Conservation (phyloP, 2,329 filamentous ascomycete genomes). For the Phoma sp. region DNA sequence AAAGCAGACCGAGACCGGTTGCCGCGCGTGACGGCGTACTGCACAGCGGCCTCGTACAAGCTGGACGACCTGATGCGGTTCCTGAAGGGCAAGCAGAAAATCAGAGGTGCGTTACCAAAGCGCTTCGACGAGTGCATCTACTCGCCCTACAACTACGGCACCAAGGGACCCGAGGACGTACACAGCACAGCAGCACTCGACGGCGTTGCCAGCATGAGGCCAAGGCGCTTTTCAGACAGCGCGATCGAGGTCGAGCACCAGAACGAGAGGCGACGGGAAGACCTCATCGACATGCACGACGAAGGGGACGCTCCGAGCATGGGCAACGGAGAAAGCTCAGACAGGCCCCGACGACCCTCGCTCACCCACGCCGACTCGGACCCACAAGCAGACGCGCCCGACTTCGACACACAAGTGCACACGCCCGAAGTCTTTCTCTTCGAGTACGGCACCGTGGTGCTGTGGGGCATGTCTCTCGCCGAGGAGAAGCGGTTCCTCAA, state of each 20-base stretch:
- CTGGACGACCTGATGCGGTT: slow-evolving; percentile 90
- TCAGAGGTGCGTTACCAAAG: slow-evolving; percentile 82
- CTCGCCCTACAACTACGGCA: slow-evolving; percentile 84
- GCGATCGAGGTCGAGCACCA: slow-evolving; percentile 71
- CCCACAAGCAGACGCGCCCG: slow-evolving; percentile 57
- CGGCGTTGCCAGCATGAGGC: slow-evolving; percentile 43
- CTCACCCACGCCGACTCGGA: slow-evolving; percentile 41
- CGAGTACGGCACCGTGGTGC: slow-evolving; percentile 95
- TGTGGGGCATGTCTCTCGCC: slow-evolving; percentile 94
- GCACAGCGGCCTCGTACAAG: slow-evolving; percentile 89
- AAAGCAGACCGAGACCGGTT: slow-evolving; percentile 89
- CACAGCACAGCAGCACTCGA: slow-evolving; percentile 42
- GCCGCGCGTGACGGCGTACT: slow-evolving; percentile 94
- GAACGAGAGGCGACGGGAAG: slow-evolving; percentile 62
- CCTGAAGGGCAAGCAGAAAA: slow-evolving; percentile 81
- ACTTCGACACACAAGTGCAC: slow-evolving; percentile 87
- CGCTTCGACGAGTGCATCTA: slow-evolving; percentile 98
- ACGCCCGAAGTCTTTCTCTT: slow-evolving; percentile 96
- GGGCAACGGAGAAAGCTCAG: slow-evolving; percentile 34
- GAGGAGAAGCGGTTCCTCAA: slow-evolving; percentile 92
- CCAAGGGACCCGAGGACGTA: slow-evolving; percentile 48
- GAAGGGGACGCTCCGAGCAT: slow-evolving; percentile 41
- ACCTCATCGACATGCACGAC: slow-evolving; percentile 67
- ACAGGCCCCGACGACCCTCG: slow-evolving; percentile 31
- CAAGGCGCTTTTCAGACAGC: slow-evolving; percentile 76